A percentile compares a stretch with the other conserved stretches of the same genome.
Conservation (phyloP, 1,284 basidiomycete species). For the Moesziomyces sp. region DNA sequence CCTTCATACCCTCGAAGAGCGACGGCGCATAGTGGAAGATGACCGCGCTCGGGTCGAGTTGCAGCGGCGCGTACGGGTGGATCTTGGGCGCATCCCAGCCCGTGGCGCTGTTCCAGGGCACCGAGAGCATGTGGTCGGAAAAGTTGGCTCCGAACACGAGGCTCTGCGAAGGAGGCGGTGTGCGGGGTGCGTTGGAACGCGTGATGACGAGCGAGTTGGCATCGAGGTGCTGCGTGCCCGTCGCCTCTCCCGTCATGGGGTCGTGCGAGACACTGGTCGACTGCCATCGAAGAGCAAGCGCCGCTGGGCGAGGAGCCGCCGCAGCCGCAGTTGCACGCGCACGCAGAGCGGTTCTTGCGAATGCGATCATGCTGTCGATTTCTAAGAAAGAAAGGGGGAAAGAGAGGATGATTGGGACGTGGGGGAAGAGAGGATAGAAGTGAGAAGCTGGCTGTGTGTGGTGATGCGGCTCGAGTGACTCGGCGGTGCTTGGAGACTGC, state of each 20-base stretch:
- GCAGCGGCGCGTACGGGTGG: slow-evolving; percentile 81
- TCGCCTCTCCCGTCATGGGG: slow-evolving; percentile 61
- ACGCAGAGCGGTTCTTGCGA: slow-evolving; percentile 36
- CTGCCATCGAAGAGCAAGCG: slow-evolving; percentile 17
- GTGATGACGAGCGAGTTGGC: slow-evolving; percentile 39
- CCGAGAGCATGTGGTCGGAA: slow-evolving; percentile 91
- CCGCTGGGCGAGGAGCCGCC: slow-evolving; percentile 1
- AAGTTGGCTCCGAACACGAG: slow-evolving; percentile 73
- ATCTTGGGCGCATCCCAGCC: slow-evolving; percentile 90
- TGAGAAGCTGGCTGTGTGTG: neutral
- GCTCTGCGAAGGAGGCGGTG: slow-evolving; percentile 39
- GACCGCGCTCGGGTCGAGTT: slow-evolving; percentile 83
- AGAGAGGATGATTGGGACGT: neutral
- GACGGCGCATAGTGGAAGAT: slow-evolving; percentile 92
- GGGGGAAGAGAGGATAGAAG: neutral
- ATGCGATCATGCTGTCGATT: slow-evolving; percentile 14
- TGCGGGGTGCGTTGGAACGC: slow-evolving; percentile 31
- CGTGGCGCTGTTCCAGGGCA: slow-evolving; percentile 78
- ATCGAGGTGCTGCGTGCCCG: slow-evolving; percentile 47
- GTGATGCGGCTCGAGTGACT: neutral
- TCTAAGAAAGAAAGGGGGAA: neutral
- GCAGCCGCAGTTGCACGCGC: slow-evolving; percentile 14
- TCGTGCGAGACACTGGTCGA: slow-evolving; percentile 40
- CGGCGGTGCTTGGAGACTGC: no score
- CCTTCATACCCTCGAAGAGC: slow-evolving; percentile 95